Percentiles rank a stretch among this genome's conserved stretches.
These are phyloP conservation scores for Pseudophaeomoniella oleicola DNA, from an alignment of 2,329 filamentous ascomycete genomes.

Conservation along the genomic window DNA sequence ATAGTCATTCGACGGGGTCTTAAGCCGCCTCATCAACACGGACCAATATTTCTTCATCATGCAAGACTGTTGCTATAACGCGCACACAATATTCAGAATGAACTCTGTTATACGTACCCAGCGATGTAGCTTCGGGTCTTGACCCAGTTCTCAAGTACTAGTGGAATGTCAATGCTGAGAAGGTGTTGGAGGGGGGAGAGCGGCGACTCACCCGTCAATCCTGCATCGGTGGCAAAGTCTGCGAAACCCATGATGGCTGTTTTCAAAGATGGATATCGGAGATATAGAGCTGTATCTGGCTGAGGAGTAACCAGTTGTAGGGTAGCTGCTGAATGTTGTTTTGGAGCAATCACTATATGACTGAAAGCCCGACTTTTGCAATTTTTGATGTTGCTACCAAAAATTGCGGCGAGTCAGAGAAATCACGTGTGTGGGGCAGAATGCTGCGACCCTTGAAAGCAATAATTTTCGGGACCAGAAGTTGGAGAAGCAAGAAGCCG, in stretches of 20 bases:
- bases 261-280: background rate
- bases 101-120: slow-evolving; percentile 47
- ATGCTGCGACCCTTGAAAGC: background rate
- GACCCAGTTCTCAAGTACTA: slow-evolving; percentile 60
- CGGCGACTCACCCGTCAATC: slow-evolving; percentile 40
- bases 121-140: slow-evolving; percentile 66
- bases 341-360: too few species aligned
- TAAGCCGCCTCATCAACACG: slow-evolving; percentile 92
- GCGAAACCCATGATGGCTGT: slow-evolving; percentile 46
- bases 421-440: background rate
- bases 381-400: background rate
- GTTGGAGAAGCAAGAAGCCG: too few species aligned
- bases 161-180: slow-evolving; percentile 8
- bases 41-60: slow-evolving; percentile 79
- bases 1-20: slow-evolving; percentile 76
- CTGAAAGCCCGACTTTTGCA: too few species aligned
- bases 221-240: slow-evolving; percentile 48
- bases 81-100: slow-evolving; percentile 11
- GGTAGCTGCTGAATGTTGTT: too few species aligned
- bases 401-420: background rate
- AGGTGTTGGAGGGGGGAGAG: slow-evolving; percentile 4
- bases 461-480: too few species aligned
- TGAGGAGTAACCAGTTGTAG: too few species aligned
- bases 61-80: slow-evolving; percentile 8
- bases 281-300: background rate